phyloP scores from a whole-genome alignment of 2,329 filamentous ascomycete species.

The Pseudogymnoascus sp. region DNA sequence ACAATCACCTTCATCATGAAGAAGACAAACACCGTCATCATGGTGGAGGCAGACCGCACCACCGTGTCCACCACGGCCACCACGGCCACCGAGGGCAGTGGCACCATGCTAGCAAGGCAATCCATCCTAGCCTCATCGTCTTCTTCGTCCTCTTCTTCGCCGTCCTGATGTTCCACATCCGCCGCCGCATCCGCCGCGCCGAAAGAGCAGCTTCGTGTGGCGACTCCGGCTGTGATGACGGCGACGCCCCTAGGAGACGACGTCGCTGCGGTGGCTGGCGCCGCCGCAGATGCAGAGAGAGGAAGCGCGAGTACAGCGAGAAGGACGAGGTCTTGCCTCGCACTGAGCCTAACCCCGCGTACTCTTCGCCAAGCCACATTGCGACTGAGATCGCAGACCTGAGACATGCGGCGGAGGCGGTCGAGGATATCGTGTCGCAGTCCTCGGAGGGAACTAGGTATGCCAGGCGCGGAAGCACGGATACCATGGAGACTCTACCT shows the following conservation, averaged over 20 bases:
- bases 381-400: neutral
- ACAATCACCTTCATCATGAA: too few species aligned
- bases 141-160: neutral
- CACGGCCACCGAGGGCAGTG: neutral
- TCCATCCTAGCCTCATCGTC: neutral
- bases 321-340: neutral
- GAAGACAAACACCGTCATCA: neutral
- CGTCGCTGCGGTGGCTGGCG: constrained; percentile 4
- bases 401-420: neutral
- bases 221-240: neutral
- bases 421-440: neutral
- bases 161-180: neutral
- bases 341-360: neutral
- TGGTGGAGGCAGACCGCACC: neutral
- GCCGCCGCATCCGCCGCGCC: neutral
- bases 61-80: neutral
- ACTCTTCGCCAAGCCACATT: neutral
- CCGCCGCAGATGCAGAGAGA: neutral
- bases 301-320: neutral
- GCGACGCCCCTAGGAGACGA: neutral
- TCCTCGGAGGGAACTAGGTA: neutral
- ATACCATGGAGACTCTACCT: neutral
- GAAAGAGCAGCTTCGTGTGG: neutral
- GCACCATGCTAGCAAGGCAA: neutral
- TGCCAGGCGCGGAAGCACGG: neutral